A percentile compares a stretch with the other conserved stretches of the same genome.
phyloP scores from a whole-genome alignment of 106 monocot genomes.

The Dendrobium chrysotoxum region DNA sequence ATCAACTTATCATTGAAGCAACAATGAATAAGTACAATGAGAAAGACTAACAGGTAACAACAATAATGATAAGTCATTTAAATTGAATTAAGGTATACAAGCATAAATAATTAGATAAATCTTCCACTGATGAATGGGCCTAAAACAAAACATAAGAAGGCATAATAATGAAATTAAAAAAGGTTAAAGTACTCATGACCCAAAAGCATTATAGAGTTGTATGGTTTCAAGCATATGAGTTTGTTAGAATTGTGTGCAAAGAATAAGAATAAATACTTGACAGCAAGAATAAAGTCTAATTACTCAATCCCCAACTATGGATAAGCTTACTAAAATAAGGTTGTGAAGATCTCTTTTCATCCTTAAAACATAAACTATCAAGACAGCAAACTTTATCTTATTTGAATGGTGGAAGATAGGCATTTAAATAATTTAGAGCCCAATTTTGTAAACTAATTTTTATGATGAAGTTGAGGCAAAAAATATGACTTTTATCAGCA shows the following conservation, averaged over 20 bases:
- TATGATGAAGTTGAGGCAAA: too few species aligned
- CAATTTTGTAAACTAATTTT: too few species aligned
- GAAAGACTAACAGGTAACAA: too few species aligned
- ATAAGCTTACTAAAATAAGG: constrained; percentile 60
- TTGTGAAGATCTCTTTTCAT: constrained; percentile 64
- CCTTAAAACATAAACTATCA: constrained; percentile 50
- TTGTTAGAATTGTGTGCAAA: background rate
- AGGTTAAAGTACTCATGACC: background rate
- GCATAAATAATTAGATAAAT: background rate
- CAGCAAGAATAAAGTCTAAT: background rate
- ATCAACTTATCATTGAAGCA: too few species aligned
- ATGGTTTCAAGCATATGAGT: background rate
- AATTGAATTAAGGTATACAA: background rate
- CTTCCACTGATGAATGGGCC: background rate
- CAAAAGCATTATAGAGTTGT: background rate
- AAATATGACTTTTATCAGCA: too few species aligned
- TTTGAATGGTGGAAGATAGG: too few species aligned
- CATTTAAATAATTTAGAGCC: too few species aligned
- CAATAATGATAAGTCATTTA: background rate
- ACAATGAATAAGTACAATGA: too few species aligned
- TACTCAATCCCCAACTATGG: constrained; percentile 83
- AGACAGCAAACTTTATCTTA: constrained; percentile 16
- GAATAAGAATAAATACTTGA: background rate
- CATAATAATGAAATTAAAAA: background rate
- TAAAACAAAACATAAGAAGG: background rate